Evolutionary conservation across 176 grass and related monocot genomes (phyloP).

Genomic region (Tillandsia fasciculata): DNA sequence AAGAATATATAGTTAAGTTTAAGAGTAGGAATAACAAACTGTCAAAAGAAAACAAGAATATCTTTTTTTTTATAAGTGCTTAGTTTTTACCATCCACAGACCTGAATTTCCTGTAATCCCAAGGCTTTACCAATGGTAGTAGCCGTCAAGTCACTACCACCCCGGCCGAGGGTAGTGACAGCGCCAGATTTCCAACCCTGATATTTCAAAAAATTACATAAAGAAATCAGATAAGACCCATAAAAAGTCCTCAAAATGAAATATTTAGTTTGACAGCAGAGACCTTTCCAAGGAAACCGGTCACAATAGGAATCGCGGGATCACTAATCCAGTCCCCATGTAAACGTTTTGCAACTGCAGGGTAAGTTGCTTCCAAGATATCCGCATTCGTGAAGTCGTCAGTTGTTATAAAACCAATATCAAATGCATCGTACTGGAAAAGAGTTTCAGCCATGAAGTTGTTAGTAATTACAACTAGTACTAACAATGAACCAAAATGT

Average conservation of each 20-base stretch:
- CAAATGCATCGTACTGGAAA: constrained; percentile 77
- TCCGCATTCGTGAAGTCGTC: constrained; percentile 88
- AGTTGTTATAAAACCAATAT: constrained; percentile 92
- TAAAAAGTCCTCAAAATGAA: not conserved
- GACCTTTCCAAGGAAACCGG: constrained; percentile 97
- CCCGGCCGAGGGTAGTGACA: constrained; percentile 84
- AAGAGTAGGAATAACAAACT: not conserved
- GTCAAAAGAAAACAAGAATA: not conserved
- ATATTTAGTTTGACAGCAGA: not conserved
- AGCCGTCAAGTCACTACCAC: constrained; percentile 91
- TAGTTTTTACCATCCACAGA: constrained; percentile 11
- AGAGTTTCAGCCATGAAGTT: constrained; percentile 7
- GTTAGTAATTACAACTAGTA: not conserved
- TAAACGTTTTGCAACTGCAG: constrained; percentile 76
- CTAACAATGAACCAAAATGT: not conserved
- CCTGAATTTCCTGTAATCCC: constrained; percentile 97
- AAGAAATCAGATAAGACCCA: not conserved
- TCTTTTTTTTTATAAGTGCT: not conserved
- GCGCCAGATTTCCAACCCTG: constrained; percentile 90
- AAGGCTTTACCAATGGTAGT: constrained; percentile 96
- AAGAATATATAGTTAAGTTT: not conserved
- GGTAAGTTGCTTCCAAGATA: constrained; percentile 94
- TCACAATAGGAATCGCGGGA: constrained; percentile 77
- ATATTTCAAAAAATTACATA: constrained; percentile 3
- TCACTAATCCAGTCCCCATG: constrained; percentile 77